Conservation (phyloP, 1,284 basidiomycete genomes). For the Fomitopsis betulina region DNA sequence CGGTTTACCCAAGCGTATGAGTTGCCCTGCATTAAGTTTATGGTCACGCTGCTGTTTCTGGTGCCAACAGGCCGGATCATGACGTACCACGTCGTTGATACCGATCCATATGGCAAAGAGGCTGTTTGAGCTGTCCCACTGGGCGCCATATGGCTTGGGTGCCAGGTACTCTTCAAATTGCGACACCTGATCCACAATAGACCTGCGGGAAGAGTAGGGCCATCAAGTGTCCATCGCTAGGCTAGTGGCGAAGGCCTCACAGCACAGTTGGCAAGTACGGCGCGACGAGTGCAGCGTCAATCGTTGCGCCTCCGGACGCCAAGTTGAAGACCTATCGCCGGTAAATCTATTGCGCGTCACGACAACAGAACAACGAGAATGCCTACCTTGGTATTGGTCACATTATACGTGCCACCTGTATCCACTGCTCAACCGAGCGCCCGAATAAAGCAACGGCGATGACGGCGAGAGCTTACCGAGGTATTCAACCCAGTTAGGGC, state of each 20-base stretch:
- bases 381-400: conserved; percentile 45
- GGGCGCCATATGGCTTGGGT: conserved; percentile 43
- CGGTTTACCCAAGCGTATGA: conserved; percentile 45
- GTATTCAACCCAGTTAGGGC: conserved; percentile 59
- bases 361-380: conserved; percentile 1
- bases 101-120: conserved; percentile 65
- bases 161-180: conserved; percentile 51
- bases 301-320: conserved; percentile 58
- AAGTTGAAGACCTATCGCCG: conserved; percentile 48
- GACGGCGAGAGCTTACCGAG: conserved; percentile 34
- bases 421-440: conserved; percentile 3
- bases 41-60: neutral
- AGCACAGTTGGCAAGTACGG: conserved; percentile 52
- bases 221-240: neutral
- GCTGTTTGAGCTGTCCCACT: conserved; percentile 51
- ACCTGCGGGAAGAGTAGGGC: conserved; percentile 30
- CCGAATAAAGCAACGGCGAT: conserved; percentile 7
- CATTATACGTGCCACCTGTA: conserved; percentile 44
- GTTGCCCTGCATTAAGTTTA: conserved; percentile 36
- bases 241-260: conserved; percentile 27
- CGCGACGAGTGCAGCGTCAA: conserved; percentile 53
- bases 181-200: conserved; percentile 57
- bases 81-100: conserved; percentile 54
- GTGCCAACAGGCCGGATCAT: neutral
- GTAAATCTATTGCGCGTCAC: conserved; percentile 1